Conservation (phyloP, 1,284 basidiomycete species). For the Taiwanofungus camphoratus region DNA sequence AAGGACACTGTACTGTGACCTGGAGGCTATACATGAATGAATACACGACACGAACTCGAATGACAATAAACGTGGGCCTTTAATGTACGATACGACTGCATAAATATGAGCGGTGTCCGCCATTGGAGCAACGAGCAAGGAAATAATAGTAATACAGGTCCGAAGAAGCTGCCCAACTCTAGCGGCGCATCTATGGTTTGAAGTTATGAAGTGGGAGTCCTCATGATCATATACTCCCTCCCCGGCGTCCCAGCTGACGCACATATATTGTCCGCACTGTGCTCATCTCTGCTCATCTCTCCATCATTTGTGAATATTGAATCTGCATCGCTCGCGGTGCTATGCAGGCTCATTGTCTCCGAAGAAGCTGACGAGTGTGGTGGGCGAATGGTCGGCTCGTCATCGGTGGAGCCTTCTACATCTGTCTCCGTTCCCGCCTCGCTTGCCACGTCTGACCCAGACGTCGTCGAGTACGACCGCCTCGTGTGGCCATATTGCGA, state of each 20-base stretch:
- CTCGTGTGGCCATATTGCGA: constrained; percentile 21
- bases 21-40: no score
- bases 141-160: constrained; percentile 8
- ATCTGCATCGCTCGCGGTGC: constrained; percentile 26
- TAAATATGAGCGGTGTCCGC: constrained; percentile 2
- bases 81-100: constrained; percentile 3
- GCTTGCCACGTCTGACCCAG: constrained; percentile 28
- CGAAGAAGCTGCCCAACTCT: constrained; percentile 4
- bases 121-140: constrained; percentile 3
- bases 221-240: constrained; percentile 21
- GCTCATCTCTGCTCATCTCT: constrained; percentile 16
- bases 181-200: constrained; percentile 2
- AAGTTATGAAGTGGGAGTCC: constrained; percentile 9
- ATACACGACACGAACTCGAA: no score
- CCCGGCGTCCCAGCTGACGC: constrained; percentile 14
- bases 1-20: no score
- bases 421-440: constrained; percentile 41
- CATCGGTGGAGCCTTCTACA: constrained; percentile 59
- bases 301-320: constrained; percentile 24
- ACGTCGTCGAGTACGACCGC: constrained; percentile 20
- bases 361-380: constrained; percentile 32
- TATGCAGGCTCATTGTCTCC: constrained; percentile 33
- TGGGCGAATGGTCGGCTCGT: constrained; percentile 70
- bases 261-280: constrained; percentile 9
- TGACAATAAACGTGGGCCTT: no score